These are phyloP conservation scores for Murraya paniculata DNA, from an alignment of 345 rosid species.

Conservation along the genomic window DNA sequence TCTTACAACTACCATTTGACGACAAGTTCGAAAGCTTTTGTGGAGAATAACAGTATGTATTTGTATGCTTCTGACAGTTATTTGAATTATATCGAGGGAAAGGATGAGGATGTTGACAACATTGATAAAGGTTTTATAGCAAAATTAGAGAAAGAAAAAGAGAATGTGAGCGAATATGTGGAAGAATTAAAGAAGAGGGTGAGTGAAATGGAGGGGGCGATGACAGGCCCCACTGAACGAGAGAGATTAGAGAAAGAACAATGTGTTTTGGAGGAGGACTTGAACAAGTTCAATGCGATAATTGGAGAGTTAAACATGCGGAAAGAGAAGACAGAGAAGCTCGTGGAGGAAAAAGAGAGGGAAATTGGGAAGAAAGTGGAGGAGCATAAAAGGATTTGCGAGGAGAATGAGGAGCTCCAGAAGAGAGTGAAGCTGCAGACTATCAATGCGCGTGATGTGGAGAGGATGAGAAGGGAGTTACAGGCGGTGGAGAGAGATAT, in stretches of 20 bases:
- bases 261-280: slow-evolving; percentile 65
- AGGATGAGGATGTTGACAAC: slow-evolving; percentile 57
- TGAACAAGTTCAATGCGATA: slow-evolving; percentile 59
- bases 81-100: slow-evolving; percentile 48
- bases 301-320: slow-evolving; percentile 43
- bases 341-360: slow-evolving; percentile 57
- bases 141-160: slow-evolving; percentile 62
- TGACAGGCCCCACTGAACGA: slow-evolving; percentile 55
- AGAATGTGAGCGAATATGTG: slow-evolving; percentile 35
- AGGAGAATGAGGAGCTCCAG: slow-evolving; percentile 76
- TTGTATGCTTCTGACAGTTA: slow-evolving; percentile 49
- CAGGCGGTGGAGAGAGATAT: slow-evolving; percentile 81
- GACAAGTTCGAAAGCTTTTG: slow-evolving; percentile 23
- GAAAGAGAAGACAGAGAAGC: slow-evolving; percentile 40
- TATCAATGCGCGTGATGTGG: slow-evolving; percentile 68
- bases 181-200: slow-evolving; percentile 34
- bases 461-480: slow-evolving; percentile 95
- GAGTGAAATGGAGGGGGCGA: slow-evolving; percentile 44
- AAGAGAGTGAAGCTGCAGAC: slow-evolving; percentile 69
- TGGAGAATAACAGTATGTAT: slow-evolving; percentile 44
- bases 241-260: slow-evolving; percentile 54
- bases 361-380: slow-evolving; percentile 53
- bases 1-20: slow-evolving; percentile 35
- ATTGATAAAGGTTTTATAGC: slow-evolving; percentile 52
- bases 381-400: slow-evolving; percentile 49